Evolutionary conservation across 176 grass and related monocot species (phyloP).

Genomic region (Melocanna baccifera): DNA sequence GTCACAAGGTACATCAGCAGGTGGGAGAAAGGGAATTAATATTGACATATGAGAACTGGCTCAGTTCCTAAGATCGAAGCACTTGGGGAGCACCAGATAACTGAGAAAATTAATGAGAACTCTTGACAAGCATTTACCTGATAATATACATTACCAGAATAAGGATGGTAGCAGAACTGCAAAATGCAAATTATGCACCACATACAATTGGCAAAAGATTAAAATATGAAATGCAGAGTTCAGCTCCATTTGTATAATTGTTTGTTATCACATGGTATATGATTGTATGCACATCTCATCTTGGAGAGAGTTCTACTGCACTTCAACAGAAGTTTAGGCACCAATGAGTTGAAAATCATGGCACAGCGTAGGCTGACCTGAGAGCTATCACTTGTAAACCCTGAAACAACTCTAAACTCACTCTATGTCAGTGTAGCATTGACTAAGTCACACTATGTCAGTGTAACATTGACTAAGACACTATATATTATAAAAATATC

Average conservation of each 20-base stretch:
- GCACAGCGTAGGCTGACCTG: neutral
- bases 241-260: neutral
- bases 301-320: neutral
- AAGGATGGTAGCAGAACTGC: neutral
- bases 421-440: neutral
- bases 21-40: neutral
- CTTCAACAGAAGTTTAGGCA: neutral
- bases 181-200: neutral
- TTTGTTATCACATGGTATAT: neutral
- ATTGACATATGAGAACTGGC: neutral
- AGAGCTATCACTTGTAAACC: neutral
- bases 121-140: neutral
- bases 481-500: neutral
- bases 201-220: neutral
- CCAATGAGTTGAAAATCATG: neutral
- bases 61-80: neutral
- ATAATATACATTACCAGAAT: neutral
- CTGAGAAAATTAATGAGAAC: neutral
- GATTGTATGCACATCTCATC: neutral
- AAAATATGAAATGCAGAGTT: neutral
- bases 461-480: neutral
- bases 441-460: neutral
- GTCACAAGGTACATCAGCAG: constrained; percentile 3
- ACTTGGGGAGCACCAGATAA: neutral
- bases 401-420: neutral